Base-by-base conservation (phyloP, 2,329 filamentous ascomycete genomes). In the Juglanconis juglandina region DNA sequence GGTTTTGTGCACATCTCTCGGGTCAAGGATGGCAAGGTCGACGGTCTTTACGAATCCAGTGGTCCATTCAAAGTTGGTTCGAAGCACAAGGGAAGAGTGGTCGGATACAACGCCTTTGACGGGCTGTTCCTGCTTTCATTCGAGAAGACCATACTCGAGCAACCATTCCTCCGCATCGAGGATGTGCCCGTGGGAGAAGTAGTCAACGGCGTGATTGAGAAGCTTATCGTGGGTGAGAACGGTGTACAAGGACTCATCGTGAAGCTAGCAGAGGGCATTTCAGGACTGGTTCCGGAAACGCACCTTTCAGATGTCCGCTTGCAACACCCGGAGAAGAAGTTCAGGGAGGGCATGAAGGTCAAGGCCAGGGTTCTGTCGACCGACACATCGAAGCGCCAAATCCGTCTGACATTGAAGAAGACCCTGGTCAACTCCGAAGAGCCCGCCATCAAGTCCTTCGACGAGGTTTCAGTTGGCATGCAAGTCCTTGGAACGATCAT, bases 1-100 rank as follows among this genome's bases (percentile, higher is more conserved):
- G 91, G 91, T 9, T 99, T 97, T 69, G 92, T 96, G 30, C 95
- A 99, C 73, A 96, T 99, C 65, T 99, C 95, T 1, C 86, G 91
- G 65, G 84, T 99, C 63, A 90, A 94, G 61, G 94, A 99, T 72
- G 88, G 89, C 66, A 96, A 95, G 72, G 84, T 97, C 56, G 95
- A 98, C 64, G 85, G 85, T 1, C 79, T 99, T 5, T 90, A 91
- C 13, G 86, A 91, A 64, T 81, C 86, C 3, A 87, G 86, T 17
- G 95, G 95, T 0, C 82, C 88, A 2, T 97, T 87, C 78, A 90
- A 92, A 73, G 71, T 90, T 24, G 92, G 86, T 46, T 89, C 92
- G 0, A 84, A 83, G 14, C 95, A 99, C 74, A 85, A 87, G 55
- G 92, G 89, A 46, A 87, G 95, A 62, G 82, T 99, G 9, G 78